phyloP scores from a whole-genome alignment of 352 stramenopile species.

The Globisporangium spinosum region DNA sequence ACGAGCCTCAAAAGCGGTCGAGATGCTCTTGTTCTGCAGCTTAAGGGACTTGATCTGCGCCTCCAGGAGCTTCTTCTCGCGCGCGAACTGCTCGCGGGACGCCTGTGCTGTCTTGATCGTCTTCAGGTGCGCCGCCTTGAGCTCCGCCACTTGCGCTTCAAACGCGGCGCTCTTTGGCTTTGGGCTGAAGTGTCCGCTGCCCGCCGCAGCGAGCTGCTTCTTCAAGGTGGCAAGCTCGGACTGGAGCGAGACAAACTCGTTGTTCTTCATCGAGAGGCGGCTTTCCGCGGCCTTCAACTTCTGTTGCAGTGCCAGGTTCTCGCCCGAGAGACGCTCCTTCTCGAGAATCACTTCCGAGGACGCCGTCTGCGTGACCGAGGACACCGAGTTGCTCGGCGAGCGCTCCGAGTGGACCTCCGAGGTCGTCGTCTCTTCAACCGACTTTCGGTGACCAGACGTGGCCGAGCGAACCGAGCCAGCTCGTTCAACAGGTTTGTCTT shows the following conservation, averaged over 20 bases:
- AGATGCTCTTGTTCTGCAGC: neutral
- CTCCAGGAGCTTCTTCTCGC: slow-evolving; percentile 3
- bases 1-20: neutral
- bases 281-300: slow-evolving; percentile 31
- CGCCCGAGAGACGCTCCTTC: slow-evolving; percentile 36
- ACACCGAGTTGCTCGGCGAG: slow-evolving; percentile 10
- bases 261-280: slow-evolving; percentile 29
- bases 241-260: slow-evolving; percentile 22
- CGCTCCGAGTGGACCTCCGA: slow-evolving; percentile 14
- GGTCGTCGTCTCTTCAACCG: slow-evolving; percentile 14
- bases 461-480: slow-evolving; percentile 4
- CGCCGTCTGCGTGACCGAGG: slow-evolving; percentile 9
- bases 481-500: slow-evolving; percentile 16
- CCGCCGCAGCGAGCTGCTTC: slow-evolving; percentile 30
- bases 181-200: slow-evolving; percentile 25
- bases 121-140: slow-evolving; percentile 15
- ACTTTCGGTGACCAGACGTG: slow-evolving; percentile 8
- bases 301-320: slow-evolving; percentile 36
- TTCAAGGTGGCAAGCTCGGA: slow-evolving; percentile 25
- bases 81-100: neutral
- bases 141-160: slow-evolving; percentile 22
- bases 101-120: slow-evolving; percentile 4
- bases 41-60: neutral
- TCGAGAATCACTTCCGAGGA: slow-evolving; percentile 33
- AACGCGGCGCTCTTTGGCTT: slow-evolving; percentile 24